Percentiles rank a stretch among this genome's conserved stretches.
Conservation (phyloP, 768 basidiomycete species). For the Crepidotus variabilis region DNA sequence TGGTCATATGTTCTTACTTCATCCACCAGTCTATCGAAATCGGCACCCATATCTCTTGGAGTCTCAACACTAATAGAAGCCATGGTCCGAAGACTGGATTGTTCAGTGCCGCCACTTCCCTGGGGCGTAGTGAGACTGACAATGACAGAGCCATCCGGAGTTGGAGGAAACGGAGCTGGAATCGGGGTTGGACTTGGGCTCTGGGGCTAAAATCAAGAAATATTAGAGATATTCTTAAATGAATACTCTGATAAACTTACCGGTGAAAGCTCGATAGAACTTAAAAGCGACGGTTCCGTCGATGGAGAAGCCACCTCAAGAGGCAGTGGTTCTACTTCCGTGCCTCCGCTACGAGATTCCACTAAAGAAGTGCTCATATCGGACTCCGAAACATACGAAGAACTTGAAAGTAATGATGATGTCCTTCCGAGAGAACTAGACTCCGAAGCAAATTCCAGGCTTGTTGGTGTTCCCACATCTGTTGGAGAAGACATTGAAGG, state of each 20-base stretch:
- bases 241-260: constrained; percentile 27
- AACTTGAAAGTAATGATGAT: constrained; percentile 29
- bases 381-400: constrained; percentile 40
- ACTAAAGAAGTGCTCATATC: constrained; percentile 38
- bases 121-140: constrained; percentile 37
- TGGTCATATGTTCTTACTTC: constrained; percentile 56
- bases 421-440: constrained; percentile 35
- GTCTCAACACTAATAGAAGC: constrained; percentile 37
- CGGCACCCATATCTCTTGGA: constrained; percentile 46
- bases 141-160: constrained; percentile 34
- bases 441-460: constrained; percentile 26
- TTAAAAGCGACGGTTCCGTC: constrained; percentile 57
- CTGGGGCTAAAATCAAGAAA: constrained; percentile 12
- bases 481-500: constrained; percentile 26
- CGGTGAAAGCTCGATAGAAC: constrained; percentile 33
- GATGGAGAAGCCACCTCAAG: constrained; percentile 30
- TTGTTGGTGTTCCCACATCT: constrained; percentile 30
- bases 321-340: constrained; percentile 9
- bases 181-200: constrained; percentile 1
- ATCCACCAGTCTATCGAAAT: constrained; percentile 47
- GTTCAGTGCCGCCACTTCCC: constrained; percentile 31
- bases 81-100: constrained; percentile 29
- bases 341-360: constrained; percentile 24
- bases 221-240: constrained; percentile 12
- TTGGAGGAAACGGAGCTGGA: constrained; percentile 26